Conservation (phyloP, 116 monocot genomes). For the Cymodocea nodosa region DNA sequence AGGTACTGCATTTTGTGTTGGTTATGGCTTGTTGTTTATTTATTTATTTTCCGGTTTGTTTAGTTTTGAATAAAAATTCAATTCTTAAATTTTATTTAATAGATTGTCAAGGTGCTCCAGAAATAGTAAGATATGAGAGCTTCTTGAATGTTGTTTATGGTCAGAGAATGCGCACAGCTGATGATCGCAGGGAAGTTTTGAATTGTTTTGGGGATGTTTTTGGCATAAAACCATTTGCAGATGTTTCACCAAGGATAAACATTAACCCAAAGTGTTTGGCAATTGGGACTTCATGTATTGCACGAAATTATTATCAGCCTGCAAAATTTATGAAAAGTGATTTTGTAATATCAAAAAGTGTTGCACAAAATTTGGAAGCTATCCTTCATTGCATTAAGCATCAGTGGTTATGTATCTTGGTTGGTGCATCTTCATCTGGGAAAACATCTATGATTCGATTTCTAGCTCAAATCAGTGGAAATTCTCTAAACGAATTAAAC, state of each 20-base stretch:
- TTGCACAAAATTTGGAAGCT: conserved; percentile 55
- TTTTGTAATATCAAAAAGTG: conserved; percentile 43
- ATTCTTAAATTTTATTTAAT: neutral
- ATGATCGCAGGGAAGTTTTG: conserved; percentile 60
- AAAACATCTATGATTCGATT: conserved; percentile 76
- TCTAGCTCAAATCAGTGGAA: conserved; percentile 82
- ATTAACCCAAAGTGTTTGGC: conserved; percentile 42
- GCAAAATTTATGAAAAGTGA: conserved; percentile 25
- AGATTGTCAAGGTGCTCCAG: conserved; percentile 43
- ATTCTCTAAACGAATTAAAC: conserved; percentile 67
- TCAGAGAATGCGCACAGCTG: conserved; percentile 73
- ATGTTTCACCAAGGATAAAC: conserved; percentile 34
- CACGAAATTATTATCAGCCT: conserved; percentile 63
- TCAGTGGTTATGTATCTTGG: conserved; percentile 80
- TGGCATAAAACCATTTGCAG: conserved; percentile 31
- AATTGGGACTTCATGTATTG: conserved; percentile 45
- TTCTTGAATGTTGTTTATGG: conserved; percentile 72
- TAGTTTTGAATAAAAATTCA: neutral
- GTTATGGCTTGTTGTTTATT: no score
- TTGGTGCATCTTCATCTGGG: conserved; percentile 78
- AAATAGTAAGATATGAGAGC: conserved; percentile 17
- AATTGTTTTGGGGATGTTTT: conserved; percentile 65
- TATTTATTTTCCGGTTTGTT: no score
- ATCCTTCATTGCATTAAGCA: conserved; percentile 51
- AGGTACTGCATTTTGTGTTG: conserved; percentile 2